These are phyloP conservation scores for Daucus carota DNA, from an alignment of 129 eudicot genomes.

Conservation along the genomic window DH1_v3.0 NC_030381.2:46703501-46704000, in stretches of 20 bases:
- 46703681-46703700: background rate
- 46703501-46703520: background rate
- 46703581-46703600: conserved; percentile 9
- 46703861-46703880: too few relatives aligned
- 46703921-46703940: too few relatives aligned
- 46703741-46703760: background rate
- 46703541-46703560: background rate
- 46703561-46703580: conserved; percentile 8
- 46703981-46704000: too few relatives aligned
- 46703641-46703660: conserved; percentile 7
- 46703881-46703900: too few relatives aligned
- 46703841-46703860: background rate
- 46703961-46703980: too few relatives aligned
- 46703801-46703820: background rate
- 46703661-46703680: conserved; percentile 2
- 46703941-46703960: too few relatives aligned
- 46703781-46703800: background rate
- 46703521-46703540: background rate
- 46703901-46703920: too few relatives aligned
- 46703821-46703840: background rate
- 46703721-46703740: conserved; percentile 22
- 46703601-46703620: conserved; percentile 11
- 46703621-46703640: conserved; percentile 15
- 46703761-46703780: background rate
- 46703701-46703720: conserved; percentile 9